Percentiles rank a stretch among this genome's conserved stretches.
Conservation (phyloP, 2,329 filamentous ascomycete species). For the Colletotrichum tamarilloi region DNA sequence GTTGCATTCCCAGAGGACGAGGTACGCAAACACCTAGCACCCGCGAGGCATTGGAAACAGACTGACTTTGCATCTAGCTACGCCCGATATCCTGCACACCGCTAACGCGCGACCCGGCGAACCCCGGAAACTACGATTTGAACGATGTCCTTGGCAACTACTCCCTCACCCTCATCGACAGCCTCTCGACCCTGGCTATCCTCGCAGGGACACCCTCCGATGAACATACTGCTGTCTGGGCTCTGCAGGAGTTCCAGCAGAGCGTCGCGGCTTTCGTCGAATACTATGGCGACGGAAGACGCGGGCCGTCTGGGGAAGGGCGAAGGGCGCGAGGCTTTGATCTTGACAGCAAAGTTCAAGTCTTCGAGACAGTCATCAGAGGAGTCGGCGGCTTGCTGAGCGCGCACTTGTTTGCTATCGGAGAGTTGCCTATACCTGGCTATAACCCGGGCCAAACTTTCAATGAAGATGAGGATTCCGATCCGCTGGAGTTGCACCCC, state of each 20-base stretch:
- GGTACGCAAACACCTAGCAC: conserved; percentile 52
- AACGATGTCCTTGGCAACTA: conserved; percentile 99
- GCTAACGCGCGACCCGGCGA: conserved; percentile 82
- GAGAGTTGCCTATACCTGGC: conserved; percentile 86
- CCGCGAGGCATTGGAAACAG: neutral
- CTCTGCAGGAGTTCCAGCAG: conserved; percentile 80
- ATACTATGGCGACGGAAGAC: conserved; percentile 87
- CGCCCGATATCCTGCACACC: conserved; percentile 87
- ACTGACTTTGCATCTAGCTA: conserved; percentile 61
- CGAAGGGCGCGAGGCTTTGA: conserved; percentile 85
- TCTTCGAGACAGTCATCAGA: conserved; percentile 97
- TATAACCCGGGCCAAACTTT: conserved; percentile 67
- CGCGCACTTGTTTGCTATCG: conserved; percentile 91
- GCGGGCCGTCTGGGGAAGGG: conserved; percentile 75
- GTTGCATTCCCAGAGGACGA: conserved; percentile 97
- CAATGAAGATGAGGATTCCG: conserved; percentile 42
- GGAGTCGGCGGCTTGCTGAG: conserved; percentile 92
- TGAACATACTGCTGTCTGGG: conserved; percentile 66
- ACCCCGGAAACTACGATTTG: conserved; percentile 84
- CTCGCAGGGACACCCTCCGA: conserved; percentile 79
- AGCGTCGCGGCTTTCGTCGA: conserved; percentile 81
- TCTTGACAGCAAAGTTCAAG: conserved; percentile 96
- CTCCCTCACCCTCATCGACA: conserved; percentile 94
- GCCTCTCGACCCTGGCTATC: conserved; percentile 92
- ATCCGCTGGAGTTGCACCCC: conserved; percentile 58